Base-by-base conservation (phyloP, 345 rosid species). In the Ceriops zippeliana region DNA sequence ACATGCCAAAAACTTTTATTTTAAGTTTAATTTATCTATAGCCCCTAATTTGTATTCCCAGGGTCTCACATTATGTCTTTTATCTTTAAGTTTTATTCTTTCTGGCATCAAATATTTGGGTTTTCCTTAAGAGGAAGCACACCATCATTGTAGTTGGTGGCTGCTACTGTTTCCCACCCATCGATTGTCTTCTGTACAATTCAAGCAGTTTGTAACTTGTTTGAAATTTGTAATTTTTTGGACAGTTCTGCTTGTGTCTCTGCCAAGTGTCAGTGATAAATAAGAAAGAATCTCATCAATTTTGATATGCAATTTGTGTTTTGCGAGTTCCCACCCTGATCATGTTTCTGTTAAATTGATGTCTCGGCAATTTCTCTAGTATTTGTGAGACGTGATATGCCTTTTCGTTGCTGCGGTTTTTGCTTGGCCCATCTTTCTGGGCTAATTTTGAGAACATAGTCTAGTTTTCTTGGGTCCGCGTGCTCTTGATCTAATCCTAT, bases 21-120 rank as follows among this genome's bases (percentile, higher is more conserved):
- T 27, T 62, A 60, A 67, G 60, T 66, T 52, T 51, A 63, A 32
- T 37, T 46, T 53, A 11, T 30, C 21, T 49, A 27, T 34, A 56
- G 1, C 52, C 52, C 52, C 42, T 54, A 54, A 20, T 74, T 81
- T 80, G 80, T 76, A 65, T 77, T 68, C 67, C 54, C 67, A 77
- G 67, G 70, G 53, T 81, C 54, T 7, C 9, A 42, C 58, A 24
- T 46, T 42, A 13, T 42, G 17, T 2, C 61, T 30, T 28, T 65
- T 27, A 38, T 24, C 17, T 66, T 52, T 71, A 38, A 66, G 38
- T 54, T 37, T 47, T 74, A 37, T 72, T 61, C 35, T 58, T 61
- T 61, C 21, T 1, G 54, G 70, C 68, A 59, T 67, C 68, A 51
- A 76, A 37, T 72, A 61, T 65, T 71, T 76, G 75, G 53, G 72